Conservation (phyloP, 139 green algal species). For the Chlorella vulgaris region DNA sequence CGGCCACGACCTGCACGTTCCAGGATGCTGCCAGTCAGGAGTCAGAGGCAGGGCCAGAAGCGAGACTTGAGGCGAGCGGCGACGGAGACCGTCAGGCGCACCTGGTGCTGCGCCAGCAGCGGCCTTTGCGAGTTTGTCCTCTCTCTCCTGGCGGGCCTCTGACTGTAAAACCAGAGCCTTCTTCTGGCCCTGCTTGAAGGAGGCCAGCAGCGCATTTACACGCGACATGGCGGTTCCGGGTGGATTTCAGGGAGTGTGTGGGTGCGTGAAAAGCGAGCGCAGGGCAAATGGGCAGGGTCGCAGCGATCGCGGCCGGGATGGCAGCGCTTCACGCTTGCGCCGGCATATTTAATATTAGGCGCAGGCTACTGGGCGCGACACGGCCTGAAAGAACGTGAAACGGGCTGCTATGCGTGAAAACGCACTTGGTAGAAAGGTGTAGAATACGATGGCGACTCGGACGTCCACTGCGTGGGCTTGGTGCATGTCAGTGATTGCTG, state of each 20-base stretch:
- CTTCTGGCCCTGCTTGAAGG: conserved; percentile 34
- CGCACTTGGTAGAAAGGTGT: no score
- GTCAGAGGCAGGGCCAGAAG: neutral
- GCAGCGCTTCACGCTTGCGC: no score
- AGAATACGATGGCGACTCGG: no score
- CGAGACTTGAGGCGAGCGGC: neutral
- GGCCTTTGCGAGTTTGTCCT: conserved; percentile 34
- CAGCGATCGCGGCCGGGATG: no score
- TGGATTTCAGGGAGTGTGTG: neutral
- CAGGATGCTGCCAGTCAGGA: neutral
- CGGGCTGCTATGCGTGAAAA: neutral
- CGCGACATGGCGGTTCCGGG: neutral
- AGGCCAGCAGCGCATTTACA: conserved; percentile 15
- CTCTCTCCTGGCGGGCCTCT: conserved; percentile 37
- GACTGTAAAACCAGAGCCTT: conserved; percentile 8
- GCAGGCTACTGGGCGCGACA: no score
- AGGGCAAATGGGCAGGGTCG: no score
- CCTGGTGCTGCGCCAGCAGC: neutral
- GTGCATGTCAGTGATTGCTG: neutral
- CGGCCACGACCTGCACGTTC: neutral
- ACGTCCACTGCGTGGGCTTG: no score
- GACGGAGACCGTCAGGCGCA: neutral
- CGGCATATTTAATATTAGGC: no score
- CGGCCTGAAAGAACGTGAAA: neutral
- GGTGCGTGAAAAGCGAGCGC: no score